Evolutionary conservation across 2,329 filamentous ascomycete species (phyloP), one percentile per base, ranked within the genome.

Genomic region (Beauveria sp.): DNA sequence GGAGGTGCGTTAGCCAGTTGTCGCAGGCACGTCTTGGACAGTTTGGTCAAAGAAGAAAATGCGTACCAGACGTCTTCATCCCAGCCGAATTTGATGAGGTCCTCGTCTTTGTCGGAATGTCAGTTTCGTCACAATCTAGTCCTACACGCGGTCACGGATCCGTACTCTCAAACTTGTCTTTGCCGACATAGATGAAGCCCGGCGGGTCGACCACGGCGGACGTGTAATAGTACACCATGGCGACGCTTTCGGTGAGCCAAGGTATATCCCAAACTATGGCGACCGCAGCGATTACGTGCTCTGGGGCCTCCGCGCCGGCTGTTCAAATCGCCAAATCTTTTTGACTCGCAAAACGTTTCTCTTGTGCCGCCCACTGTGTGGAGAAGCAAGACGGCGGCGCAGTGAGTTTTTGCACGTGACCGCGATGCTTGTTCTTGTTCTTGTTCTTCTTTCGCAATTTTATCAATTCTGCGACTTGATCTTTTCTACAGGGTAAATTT

Each of bases 81-180:
- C 84, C 92, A 91, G 66, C 94, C 94, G 74, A 90, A 89, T 70
- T 93, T 91, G 74, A 99, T 97, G 68, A 99, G 77, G 67, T 96
- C 92, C 82, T 99, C 94, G 78, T 97, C 94, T 99, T 72, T 40
- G 18, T 9, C 14, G 26, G 16, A 7, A 7, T 22, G 12, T 22
- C 53, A 65, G 51, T 59, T 59, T 59, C 16, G 46, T 40, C 28
- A 16, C n/a, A n/a, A n/a, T 12, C 4, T 46, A 24, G 30, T 22
- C 18, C 48, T 18, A 16, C 14, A 16, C 12, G 34, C 34, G 34
- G 34, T 37, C 34, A 37, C 34, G 34, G 34, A 37, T n/a, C 68
- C 87, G 71, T 81, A 97, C 94, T 99, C 80, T 99, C 94, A 68
- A 94, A 92, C 78, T 99, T 99, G 80, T 99, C 94, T 76, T 97